These are phyloP conservation scores for Auriscalpium microsporum DNA, from an alignment of 768 basidiomycete genomes.

Conservation along the genomic window DNA sequence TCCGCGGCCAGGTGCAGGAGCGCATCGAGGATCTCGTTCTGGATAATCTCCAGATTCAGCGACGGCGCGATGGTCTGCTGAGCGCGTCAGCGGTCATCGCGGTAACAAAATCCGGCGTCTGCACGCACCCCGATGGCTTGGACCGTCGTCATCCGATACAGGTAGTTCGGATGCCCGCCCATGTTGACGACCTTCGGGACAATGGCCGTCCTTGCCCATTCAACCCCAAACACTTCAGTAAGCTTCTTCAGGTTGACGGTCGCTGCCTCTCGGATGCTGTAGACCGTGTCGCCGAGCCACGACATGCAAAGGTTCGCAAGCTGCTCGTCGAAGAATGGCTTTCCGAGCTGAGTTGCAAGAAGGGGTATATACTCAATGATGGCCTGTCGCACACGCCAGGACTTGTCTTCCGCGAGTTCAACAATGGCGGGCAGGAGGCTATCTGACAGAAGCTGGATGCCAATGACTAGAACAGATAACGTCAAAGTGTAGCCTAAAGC, in stretches of 20 bases:
- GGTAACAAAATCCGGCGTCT: slow-evolving; percentile 20
- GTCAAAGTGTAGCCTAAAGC: background rate
- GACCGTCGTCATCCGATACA: slow-evolving; percentile 97
- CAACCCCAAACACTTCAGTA: slow-evolving; percentile 97
- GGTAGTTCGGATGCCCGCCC: slow-evolving; percentile 94
- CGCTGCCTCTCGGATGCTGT: slow-evolving; percentile 97
- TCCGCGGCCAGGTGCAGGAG: slow-evolving; percentile 78
- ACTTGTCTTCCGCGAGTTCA: slow-evolving; percentile 97
- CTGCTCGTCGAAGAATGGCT: slow-evolving; percentile 95
- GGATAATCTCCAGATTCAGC: slow-evolving; percentile 75
- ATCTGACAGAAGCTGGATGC: slow-evolving; percentile 89
- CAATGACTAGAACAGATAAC: slow-evolving; percentile 62
- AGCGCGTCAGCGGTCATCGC: background rate
- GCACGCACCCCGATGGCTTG: slow-evolving; percentile 84
- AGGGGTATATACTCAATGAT: slow-evolving; percentile 99
- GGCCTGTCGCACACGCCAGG: slow-evolving; percentile 98
- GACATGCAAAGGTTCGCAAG: slow-evolving; percentile 97
- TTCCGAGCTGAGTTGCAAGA: slow-evolving; percentile 94
- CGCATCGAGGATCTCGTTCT: slow-evolving; percentile 74
- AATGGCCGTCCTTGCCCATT: slow-evolving; percentile 91
- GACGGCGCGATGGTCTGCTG: slow-evolving; percentile 89
- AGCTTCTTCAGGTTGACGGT: slow-evolving; percentile 94
- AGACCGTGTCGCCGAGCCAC: slow-evolving; percentile 97
- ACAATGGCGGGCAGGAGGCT: slow-evolving; percentile 96
- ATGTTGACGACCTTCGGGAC: slow-evolving; percentile 96